A percentile compares a stretch with the other conserved stretches of the same genome.
These are phyloP conservation scores for Fraxinus paxiana DNA, from an alignment of 305 asterid genomes.

Conservation along the genomic window DNA sequence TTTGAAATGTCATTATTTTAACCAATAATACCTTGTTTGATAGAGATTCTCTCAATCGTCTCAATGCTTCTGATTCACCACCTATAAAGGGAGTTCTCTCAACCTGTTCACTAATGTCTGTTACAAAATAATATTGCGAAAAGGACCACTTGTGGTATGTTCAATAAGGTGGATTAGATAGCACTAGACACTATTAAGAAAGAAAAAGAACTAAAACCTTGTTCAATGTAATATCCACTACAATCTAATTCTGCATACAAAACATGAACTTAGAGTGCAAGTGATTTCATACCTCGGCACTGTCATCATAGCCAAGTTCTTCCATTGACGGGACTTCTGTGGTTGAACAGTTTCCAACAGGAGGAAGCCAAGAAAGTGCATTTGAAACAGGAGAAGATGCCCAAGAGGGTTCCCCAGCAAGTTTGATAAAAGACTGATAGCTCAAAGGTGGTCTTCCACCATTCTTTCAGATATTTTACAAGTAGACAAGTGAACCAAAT, in stretches of 20 bases:
- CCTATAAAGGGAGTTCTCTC: conserved; percentile 75
- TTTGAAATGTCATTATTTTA: background rate
- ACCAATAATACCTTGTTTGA: conserved; percentile 52
- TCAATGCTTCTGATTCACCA: conserved; percentile 90
- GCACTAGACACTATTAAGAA: background rate
- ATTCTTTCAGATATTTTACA: conserved; percentile 38
- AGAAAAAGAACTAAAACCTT: background rate
- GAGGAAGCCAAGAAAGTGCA: conserved; percentile 53
- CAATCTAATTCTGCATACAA: background rate
- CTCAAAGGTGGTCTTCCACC: conserved; percentile 88
- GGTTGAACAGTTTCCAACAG: conserved; percentile 47
- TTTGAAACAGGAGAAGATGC: conserved; percentile 51
- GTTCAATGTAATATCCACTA: background rate
- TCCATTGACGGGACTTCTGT: conserved; percentile 65
- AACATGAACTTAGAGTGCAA: background rate
- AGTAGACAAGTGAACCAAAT: conserved; percentile 2
- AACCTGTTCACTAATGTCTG: conserved; percentile 43
- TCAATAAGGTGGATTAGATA: background rate
- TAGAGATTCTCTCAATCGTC: conserved; percentile 65
- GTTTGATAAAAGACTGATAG: conserved; percentile 80
- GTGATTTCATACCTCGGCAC: conserved; percentile 45
- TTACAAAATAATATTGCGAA: conserved; percentile 10
- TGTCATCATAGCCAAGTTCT: conserved; percentile 74
- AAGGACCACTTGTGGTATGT: conserved; percentile 3
- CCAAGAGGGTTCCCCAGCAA: conserved; percentile 88